Evolutionary conservation across 2,329 filamentous ascomycete genomes (phyloP), one percentile per base, ranked within the genome.

Genomic region (Clarireedia monteithiana): DNA sequence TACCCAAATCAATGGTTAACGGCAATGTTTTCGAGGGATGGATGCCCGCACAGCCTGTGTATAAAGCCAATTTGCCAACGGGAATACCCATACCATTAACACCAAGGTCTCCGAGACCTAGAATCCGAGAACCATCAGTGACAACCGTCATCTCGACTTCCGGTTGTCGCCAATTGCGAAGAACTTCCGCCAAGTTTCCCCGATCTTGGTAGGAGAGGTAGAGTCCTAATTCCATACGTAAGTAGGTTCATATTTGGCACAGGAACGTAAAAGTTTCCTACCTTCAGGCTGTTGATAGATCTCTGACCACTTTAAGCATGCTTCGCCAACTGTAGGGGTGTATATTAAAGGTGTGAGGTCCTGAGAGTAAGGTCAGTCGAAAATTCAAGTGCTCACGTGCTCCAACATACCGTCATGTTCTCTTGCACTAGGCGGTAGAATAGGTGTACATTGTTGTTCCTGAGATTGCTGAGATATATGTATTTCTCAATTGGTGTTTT

Each of bases 31-130:
- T 77, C 39, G 85, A 83, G 0, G 89, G 89, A 67, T 92, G 86
- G 10, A 95, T 82, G 15, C 90, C 91, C n/a, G 87, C 90, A 69
- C 90, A 95, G 0, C 92, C 74, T 0, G 90, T 94, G 39, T 89
- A 90, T 40, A 95, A 77, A 10, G 85, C 84, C 30, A 95, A 75
- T 68, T 96, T 95, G 15, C 90, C 90, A 2, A 89, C 79, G 2
- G 86, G 90, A 61, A 95, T 95, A 47, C 94, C 77, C 57, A 95
- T 86, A 4, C 85, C 89, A 14, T 91, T 90, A 1, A 89, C 83
- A 5, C 91, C 90, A 69, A 95, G 88, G 66, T 95, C 90, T 2
- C 91, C 90, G 56, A 95, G 92, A 1, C 90, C 67, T 7, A 68
- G 62, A 24, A 95, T 95, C 70, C 90, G 75, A 54, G 82, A 79